These are phyloP conservation scores for Xerocomus spinulosus DNA, from an alignment of 768 basidiomycete genomes.

Conservation along the genomic window DNA sequence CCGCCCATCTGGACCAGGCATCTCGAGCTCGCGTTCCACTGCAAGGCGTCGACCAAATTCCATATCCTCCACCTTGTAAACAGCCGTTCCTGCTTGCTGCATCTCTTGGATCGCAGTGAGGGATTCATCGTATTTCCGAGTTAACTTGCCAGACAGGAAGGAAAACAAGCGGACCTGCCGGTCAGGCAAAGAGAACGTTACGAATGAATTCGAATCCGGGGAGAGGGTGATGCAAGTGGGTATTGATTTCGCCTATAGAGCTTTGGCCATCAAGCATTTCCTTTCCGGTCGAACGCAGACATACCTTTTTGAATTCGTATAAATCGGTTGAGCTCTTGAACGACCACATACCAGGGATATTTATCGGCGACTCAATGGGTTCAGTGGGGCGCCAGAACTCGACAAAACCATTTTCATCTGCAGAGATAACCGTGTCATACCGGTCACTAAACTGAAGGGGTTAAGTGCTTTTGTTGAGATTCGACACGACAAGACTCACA, in stretches of 20 bases:
- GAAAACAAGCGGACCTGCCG: slow-evolving; percentile 93
- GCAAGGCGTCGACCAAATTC: slow-evolving; percentile 98
- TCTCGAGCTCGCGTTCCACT: slow-evolving; percentile 84
- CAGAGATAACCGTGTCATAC: slow-evolving; percentile 89
- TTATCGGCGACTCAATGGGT: slow-evolving; percentile 80
- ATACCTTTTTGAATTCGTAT: slow-evolving; percentile 97
- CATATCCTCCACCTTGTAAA: slow-evolving; percentile 95
- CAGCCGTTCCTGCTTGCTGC: slow-evolving; percentile 96
- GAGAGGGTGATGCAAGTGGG: slow-evolving; percentile 92
- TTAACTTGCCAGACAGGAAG: slow-evolving; percentile 84
- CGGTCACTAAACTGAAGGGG: slow-evolving; percentile 74
- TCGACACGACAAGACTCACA: slow-evolving; percentile 42
- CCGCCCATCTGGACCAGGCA: slow-evolving; percentile 68
- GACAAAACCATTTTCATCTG: slow-evolving; percentile 90
- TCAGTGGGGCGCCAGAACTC: slow-evolving; percentile 95
- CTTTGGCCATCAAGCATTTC: slow-evolving; percentile 1
- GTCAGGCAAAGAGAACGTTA: slow-evolving; percentile 90
- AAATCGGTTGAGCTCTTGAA: slow-evolving; percentile 90
- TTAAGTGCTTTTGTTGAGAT: neutral
- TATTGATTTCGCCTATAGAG: slow-evolving; percentile 73
- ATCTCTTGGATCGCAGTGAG: slow-evolving; percentile 92
- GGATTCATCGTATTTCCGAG: slow-evolving; percentile 93
- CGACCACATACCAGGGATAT: slow-evolving; percentile 77
- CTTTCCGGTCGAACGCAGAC: slow-evolving; percentile 3
- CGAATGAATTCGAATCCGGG: slow-evolving; percentile 84